Evolutionary conservation across 192 early-diverging fungal genomes (phyloP).

Genomic region (Geranomyces variabilis): DNA sequence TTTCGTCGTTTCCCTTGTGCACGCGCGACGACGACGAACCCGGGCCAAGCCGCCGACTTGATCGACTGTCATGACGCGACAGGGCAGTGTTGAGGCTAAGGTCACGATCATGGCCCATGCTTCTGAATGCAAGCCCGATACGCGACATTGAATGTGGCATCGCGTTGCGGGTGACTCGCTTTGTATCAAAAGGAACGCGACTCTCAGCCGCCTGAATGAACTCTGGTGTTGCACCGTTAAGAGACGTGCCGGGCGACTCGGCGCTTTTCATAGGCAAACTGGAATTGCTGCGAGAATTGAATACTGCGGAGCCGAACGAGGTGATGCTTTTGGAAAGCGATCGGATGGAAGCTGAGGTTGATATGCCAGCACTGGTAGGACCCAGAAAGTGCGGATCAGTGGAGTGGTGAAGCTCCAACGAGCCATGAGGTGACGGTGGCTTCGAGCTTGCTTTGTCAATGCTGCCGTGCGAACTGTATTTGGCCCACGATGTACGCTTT

Average conservation of each 20-base stretch:
- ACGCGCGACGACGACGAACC: no score
- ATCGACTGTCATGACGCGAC: background rate
- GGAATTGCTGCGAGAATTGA: constrained; percentile 25
- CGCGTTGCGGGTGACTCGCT: background rate
- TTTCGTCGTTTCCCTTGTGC: no score
- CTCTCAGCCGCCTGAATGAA: background rate
- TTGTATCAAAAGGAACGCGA: background rate
- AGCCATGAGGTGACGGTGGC: background rate
- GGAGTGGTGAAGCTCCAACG: background rate
- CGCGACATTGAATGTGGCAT: constrained; percentile 15
- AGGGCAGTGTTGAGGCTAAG: background rate
- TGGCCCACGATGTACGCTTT: background rate
- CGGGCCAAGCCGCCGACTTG: background rate
- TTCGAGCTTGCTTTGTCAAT: background rate
- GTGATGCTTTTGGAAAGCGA: constrained; percentile 22
- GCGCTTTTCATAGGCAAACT: constrained; percentile 24
- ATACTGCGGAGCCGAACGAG: constrained; percentile 26
- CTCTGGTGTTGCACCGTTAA: background rate
- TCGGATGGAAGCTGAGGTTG: constrained; percentile 3
- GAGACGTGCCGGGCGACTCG: background rate
- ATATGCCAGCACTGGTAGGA: background rate
- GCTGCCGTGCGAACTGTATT: constrained; percentile 3
- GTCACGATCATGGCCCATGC: constrained; percentile 23
- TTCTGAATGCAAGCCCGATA: constrained; percentile 13
- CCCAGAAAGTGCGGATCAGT: background rate